Conservation (phyloP, 2,329 filamentous ascomycete genomes). For the Phialemoniopsis sp. region DNA sequence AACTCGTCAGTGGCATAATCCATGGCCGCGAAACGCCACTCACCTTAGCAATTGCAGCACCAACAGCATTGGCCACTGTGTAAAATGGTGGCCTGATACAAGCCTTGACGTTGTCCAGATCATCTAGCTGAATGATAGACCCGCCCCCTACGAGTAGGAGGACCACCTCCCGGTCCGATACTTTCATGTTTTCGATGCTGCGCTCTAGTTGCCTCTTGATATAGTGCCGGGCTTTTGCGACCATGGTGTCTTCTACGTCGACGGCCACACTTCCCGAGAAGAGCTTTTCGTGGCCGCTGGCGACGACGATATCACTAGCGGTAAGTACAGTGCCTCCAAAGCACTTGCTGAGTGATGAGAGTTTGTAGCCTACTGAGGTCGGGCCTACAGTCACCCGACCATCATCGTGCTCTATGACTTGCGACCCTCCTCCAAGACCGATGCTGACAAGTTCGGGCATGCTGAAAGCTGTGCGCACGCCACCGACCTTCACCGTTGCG, state of each 20-base stretch:
- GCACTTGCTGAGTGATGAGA: constrained; percentile 39
- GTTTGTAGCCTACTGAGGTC: constrained; percentile 48
- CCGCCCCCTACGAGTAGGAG: constrained; percentile 52
- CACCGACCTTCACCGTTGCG: constrained; percentile 52
- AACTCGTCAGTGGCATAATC: too few species aligned
- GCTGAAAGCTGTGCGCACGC: constrained; percentile 55
- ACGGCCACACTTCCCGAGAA: constrained; percentile 21
- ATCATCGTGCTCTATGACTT: constrained; percentile 12
- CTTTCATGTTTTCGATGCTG: not conserved
- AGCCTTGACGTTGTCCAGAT: constrained; percentile 43
- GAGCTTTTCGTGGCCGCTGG: constrained; percentile 22
- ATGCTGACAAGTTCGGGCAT: constrained; percentile 53
- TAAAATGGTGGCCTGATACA: constrained; percentile 46
- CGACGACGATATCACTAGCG: constrained; percentile 46
- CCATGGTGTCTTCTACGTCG: constrained; percentile 12
- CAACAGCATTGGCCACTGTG: constrained; percentile 56
- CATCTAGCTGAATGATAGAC: constrained; percentile 43
- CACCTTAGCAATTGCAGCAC: constrained; percentile 54
- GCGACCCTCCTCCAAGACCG: constrained; percentile 50
- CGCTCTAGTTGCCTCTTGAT: constrained; percentile 26
- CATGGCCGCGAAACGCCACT: too few species aligned
- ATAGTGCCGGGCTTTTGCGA: constrained; percentile 19
- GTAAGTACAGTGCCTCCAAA: constrained; percentile 52
- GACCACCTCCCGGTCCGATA: not conserved
- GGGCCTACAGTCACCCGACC: constrained; percentile 42